Evolutionary conservation across 2,329 filamentous ascomycete genomes (phyloP).

Genomic region (Huntiella savannae): DNA sequence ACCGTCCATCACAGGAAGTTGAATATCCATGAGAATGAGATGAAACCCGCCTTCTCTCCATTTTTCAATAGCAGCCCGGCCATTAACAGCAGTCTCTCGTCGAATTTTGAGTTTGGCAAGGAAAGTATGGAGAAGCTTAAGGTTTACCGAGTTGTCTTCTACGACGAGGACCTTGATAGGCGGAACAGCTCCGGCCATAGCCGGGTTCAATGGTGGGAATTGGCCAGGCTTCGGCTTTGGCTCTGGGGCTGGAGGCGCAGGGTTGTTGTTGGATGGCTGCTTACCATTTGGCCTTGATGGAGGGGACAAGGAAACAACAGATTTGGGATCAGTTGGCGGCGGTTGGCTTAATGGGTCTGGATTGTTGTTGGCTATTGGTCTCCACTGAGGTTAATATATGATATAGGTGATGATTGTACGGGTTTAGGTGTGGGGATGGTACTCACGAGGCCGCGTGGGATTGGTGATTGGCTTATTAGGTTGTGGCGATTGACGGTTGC

Average conservation of each 20-base stretch:
- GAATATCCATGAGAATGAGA: conserved; percentile 95
- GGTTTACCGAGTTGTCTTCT: conserved; percentile 96
- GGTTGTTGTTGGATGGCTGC: too few species aligned
- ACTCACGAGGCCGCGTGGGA: not conserved
- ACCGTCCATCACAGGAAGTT: conserved; percentile 90
- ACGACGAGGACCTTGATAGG: conserved; percentile 96
- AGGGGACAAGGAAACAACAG: too few species aligned
- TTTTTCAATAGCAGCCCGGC: conserved; percentile 77
- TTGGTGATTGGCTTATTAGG: not conserved
- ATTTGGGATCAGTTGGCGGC: too few species aligned
- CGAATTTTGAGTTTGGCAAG: conserved; percentile 90
- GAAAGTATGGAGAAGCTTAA: conserved; percentile 82
- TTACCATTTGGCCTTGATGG: too few species aligned
- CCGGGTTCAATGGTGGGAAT: too few species aligned
- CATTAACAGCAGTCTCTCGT: conserved; percentile 95
- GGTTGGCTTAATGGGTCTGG: too few species aligned
- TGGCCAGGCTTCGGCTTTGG: too few species aligned
- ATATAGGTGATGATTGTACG: too few species aligned
- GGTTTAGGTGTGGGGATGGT: too few species aligned
- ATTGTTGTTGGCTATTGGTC: too few species aligned
- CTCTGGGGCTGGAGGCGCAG: too few species aligned
- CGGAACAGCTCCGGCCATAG: conserved; percentile 35
- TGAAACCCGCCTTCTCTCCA: conserved; percentile 90
- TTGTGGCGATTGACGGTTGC: conserved; percentile 12
- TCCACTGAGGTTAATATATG: too few species aligned